phyloP scores from a whole-genome alignment of 148 eudicot genomes.

The Spergularia bocconei region DNA sequence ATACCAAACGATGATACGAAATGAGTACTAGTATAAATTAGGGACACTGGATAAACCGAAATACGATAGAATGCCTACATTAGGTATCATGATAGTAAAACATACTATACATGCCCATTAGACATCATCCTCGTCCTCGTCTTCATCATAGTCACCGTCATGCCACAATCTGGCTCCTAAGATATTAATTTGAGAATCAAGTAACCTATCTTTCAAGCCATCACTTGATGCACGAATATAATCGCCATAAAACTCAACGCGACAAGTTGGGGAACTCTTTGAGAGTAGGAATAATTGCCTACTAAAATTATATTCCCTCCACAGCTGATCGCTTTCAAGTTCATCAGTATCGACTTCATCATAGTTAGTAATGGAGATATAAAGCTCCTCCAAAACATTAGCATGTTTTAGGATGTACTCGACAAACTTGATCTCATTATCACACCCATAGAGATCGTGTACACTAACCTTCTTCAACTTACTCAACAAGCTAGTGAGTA shows the following conservation, averaged over 20 bases:
- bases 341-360: neutral
- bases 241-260: neutral
- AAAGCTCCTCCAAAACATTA: neutral
- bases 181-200: no score
- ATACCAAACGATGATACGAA: no score
- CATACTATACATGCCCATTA: no score
- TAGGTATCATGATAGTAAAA: no score
- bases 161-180: no score
- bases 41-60: no score
- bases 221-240: neutral
- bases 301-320: conserved; percentile 4
- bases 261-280: neutral
- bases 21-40: no score
- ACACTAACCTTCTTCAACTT: neutral
- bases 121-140: no score
- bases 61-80: no score
- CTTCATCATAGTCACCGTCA: no score
- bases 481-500: neutral
- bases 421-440: neutral
- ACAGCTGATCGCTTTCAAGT: neutral
- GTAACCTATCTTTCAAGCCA: no score
- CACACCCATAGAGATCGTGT: neutral
- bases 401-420: neutral
- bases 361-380: neutral
- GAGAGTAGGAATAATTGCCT: neutral